Percentiles rank a stretch among this genome's conserved stretches.
phyloP scores from a whole-genome alignment of 495 filamentous ascomycete genomes.

The Terfezia claveryi region DNA sequence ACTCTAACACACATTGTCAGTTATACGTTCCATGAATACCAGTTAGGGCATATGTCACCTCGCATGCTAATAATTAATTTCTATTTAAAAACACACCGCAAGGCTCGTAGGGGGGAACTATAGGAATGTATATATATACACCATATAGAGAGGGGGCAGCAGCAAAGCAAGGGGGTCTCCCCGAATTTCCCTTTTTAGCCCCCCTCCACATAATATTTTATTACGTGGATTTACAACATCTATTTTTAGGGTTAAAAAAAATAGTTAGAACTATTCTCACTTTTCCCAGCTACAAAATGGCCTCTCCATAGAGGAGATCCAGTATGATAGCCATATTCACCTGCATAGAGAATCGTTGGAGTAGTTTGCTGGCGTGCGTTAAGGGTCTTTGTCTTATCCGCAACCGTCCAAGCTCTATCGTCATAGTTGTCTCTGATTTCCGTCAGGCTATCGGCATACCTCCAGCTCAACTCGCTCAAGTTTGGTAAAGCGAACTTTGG shows the following conservation, averaged over 20 bases:
- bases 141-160: too few relatives aligned
- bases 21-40: too few relatives aligned
- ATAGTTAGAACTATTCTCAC: conserved; percentile 33
- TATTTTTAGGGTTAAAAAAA: too few relatives aligned
- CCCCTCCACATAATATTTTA: too few relatives aligned
- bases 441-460: conserved; percentile 45
- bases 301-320: conserved; percentile 50
- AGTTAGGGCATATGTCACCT: conserved; percentile 29
- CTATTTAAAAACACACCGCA: too few relatives aligned
- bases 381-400: conserved; percentile 30
- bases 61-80: conserved; percentile 35
- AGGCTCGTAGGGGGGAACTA: too few relatives aligned
- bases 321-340: conserved; percentile 55
- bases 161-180: too few relatives aligned
- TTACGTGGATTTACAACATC: too few relatives aligned
- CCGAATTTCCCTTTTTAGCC: too few relatives aligned
- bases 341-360: conserved; percentile 41
- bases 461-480: conserved; percentile 33
- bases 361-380: conserved; percentile 36
- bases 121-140: too few relatives aligned
- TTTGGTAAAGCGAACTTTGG: too few relatives aligned
- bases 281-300: conserved; percentile 43
- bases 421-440: conserved; percentile 42
- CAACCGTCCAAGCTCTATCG: conserved; percentile 42
- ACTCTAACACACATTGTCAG: too few relatives aligned